These are phyloP conservation scores for Helotiales sp. DNA, from an alignment of 2,329 filamentous ascomycete species.

Conservation along the genomic window DNA sequence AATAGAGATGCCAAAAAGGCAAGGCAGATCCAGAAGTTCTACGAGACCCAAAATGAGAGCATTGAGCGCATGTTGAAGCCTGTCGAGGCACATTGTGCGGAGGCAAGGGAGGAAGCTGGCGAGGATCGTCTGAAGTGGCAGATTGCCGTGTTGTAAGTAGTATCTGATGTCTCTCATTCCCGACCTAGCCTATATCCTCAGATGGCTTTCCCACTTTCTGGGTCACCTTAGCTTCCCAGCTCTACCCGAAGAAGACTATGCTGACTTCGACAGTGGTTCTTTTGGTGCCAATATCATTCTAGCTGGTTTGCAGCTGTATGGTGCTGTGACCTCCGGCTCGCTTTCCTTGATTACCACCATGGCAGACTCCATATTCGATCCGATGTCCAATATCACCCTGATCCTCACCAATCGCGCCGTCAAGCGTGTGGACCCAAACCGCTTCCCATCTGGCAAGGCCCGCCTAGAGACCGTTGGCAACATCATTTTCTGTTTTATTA, in stretches of 20 bases:
- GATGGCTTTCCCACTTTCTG: not conserved
- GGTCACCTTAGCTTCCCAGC: not conserved
- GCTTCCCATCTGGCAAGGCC: slow-evolving; percentile 91
- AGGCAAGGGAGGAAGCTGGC: slow-evolving; percentile 75
- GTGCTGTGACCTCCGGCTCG: slow-evolving; percentile 84
- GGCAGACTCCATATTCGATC: slow-evolving; percentile 95
- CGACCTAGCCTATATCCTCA: not conserved
- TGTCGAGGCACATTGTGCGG: slow-evolving; percentile 86
- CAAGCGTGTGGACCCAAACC: slow-evolving; percentile 80
- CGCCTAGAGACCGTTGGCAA: slow-evolving; percentile 95
- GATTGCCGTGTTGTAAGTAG: slow-evolving; percentile 60
- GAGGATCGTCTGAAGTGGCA: slow-evolving; percentile 80
- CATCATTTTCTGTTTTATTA: slow-evolving; percentile 94
- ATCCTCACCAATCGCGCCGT: slow-evolving; percentile 89
- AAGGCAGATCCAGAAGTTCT: slow-evolving; percentile 73
- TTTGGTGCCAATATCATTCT: slow-evolving; percentile 83
- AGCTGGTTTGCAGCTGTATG: slow-evolving; percentile 84
- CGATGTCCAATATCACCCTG: slow-evolving; percentile 83
- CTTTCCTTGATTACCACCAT: slow-evolving; percentile 96
- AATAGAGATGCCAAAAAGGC: slow-evolving; percentile 47
- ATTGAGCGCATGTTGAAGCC: slow-evolving; percentile 91
- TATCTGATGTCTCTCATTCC: not conserved
- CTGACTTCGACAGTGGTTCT: slow-evolving; percentile 49
- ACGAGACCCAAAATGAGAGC: slow-evolving; percentile 88
- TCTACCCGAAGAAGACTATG: not conserved